Percentiles rank a stretch among this genome's conserved stretches.
These are phyloP conservation scores for Arthrocladium fulminans DNA, from an alignment of 2,329 filamentous ascomycete genomes.

Conservation along the genomic window DNA sequence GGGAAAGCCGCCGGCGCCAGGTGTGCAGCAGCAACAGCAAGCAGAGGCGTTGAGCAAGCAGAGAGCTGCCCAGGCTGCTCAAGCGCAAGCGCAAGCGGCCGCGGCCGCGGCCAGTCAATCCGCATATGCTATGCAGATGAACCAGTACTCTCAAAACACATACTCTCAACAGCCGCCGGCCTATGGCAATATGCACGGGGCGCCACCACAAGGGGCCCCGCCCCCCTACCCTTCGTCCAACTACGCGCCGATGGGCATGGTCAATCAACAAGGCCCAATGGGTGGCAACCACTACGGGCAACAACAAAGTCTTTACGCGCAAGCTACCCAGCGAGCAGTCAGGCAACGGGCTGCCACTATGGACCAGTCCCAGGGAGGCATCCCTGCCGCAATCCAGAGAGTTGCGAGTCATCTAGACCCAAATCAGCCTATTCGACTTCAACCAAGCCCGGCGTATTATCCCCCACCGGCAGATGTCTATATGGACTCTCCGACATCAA, in stretches of 20 bases:
- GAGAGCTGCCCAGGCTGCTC: conserved; percentile 54
- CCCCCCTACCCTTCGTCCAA: conserved; percentile 65
- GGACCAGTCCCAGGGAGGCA: conserved; percentile 88
- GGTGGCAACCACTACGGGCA: conserved; percentile 57
- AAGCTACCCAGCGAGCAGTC: conserved; percentile 66
- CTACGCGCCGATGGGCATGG: conserved; percentile 67
- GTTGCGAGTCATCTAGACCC: conserved; percentile 95
- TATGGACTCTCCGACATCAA: conserved; percentile 55
- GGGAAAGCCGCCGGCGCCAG: conserved; percentile 80
- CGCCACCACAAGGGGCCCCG: conserved; percentile 59
- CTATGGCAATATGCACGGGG: conserved; percentile 71
- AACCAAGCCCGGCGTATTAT: conserved; percentile 95
- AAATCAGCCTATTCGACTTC: conserved; percentile 82
- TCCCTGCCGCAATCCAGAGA: conserved; percentile 83
- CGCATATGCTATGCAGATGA: conserved; percentile 56
- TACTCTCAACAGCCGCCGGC: conserved; percentile 52
- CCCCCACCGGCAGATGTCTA: conserved; percentile 82
- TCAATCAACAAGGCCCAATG: conserved; percentile 55
- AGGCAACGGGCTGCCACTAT: conserved; percentile 90
- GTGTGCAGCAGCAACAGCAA: conserved; percentile 91
- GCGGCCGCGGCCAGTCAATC: conserved; percentile 59
- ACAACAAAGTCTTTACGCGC: conserved; percentile 64
- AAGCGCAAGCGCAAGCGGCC: conserved; percentile 42
- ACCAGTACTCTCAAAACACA: conserved; percentile 42
- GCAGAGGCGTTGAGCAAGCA: conserved; percentile 92